Base-by-base conservation (phyloP, 495 filamentous ascomycete genomes). In the Hypoxylon crocopeplum region DNA sequence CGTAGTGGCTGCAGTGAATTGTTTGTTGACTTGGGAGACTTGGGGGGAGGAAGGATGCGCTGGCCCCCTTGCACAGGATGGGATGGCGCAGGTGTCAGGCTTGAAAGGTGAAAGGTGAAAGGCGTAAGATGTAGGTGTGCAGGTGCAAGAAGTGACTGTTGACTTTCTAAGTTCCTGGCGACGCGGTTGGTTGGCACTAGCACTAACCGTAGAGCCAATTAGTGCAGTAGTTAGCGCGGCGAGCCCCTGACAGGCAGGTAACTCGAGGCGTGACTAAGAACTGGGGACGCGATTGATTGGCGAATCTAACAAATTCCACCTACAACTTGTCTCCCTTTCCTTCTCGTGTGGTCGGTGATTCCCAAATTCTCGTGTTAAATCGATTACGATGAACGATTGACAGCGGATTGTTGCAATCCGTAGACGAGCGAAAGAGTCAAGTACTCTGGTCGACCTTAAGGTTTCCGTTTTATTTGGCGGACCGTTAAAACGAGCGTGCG, bases 51-150 rank as follows among this genome's bases (percentile, higher is more conserved):
- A 50, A 63, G 30, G 37, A 63, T 54, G 29, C 30, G 50, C 49
- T 66, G 53, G 40, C 47, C 57, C 38, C 46, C 61, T 55, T 47
- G 56, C 42, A 45, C 50, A 53, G 48, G 39, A 30, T 19, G 37
- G 52, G 55, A 58, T 57, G 54, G 61, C 54, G 56, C 57, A 60
- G 58, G 38, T 57, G 59, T 57, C 59, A 53, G 39, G 51, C 45
- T 17, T 47, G 27, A 36, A 17, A 58, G 38, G 45, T 48, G 48
- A 16, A n/a, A 45, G 27, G 46, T 46, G 13, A 19, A 38, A 17
- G 32, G 7, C 5, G 10, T 10, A 29, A 10, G 7, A 13, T 7
- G 32, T 34, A 10, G 3, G 12, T 38, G 34, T 38, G 3, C 34
- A 38, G 13, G 34, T 38, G 4, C 32, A 5, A n/a, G 1, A 16